Evolutionary conservation across 495 filamentous ascomycete species (phyloP).

Genomic region (Alectoria sarmentosa): DNA sequence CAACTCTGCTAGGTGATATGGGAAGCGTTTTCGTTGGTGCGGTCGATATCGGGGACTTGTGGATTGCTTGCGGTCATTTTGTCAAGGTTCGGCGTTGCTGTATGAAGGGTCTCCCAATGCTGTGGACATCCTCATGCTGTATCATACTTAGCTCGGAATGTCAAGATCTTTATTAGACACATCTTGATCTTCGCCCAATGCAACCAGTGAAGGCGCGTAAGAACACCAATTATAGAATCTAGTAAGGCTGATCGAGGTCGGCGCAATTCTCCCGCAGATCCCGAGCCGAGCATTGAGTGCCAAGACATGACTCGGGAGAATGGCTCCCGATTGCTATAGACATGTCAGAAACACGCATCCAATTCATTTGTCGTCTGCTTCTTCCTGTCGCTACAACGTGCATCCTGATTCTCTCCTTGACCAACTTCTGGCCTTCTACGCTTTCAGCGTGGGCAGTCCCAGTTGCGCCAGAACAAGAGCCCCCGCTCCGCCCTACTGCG

Average conservation of each 20-base stretch:
- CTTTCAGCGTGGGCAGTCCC: not conserved
- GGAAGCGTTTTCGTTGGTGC: not conserved
- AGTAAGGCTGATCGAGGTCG: too few relatives aligned
- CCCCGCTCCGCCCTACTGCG: not conserved
- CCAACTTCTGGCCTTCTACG: not conserved
- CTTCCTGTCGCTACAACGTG: not conserved
- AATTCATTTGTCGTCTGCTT: not conserved
- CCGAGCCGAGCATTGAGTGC: constrained; percentile 1
- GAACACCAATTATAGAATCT: too few relatives aligned
- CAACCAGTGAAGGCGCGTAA: too few relatives aligned
- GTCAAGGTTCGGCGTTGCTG: not conserved
- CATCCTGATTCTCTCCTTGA: not conserved
- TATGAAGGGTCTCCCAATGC: not conserved
- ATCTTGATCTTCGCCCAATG: too few relatives aligned
- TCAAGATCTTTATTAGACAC: not conserved
- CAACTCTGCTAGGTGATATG: not conserved
- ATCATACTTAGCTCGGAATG: not conserved
- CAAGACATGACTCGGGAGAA: not conserved
- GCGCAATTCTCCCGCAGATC: constrained; percentile 1
- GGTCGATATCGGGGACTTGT: not conserved
- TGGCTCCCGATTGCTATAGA: not conserved
- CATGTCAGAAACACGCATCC: not conserved
- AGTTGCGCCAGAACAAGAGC: not conserved
- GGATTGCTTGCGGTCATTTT: not conserved
- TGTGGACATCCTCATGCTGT: not conserved